Percentiles rank a stretch among this genome's conserved stretches.
phyloP scores from a whole-genome alignment of 805 yeast genomes.

The Saccharomycopsis sp. region DNA sequence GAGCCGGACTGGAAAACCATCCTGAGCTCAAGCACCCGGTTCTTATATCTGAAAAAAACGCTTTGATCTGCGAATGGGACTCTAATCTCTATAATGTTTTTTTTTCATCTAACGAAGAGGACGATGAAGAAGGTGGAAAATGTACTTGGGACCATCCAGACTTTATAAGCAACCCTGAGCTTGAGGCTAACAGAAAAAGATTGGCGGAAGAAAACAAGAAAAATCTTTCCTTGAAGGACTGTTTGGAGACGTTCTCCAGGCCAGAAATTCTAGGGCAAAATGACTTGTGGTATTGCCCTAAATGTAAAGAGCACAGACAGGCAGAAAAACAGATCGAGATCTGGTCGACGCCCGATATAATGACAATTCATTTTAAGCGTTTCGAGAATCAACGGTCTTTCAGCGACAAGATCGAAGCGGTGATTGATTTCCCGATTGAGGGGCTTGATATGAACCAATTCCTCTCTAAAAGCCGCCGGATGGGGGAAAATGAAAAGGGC shows the following conservation, averaged over 20 bases:
- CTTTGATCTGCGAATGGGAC: constrained; percentile 65
- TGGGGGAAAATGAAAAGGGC: constrained; percentile 21
- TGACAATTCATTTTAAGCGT: constrained; percentile 84
- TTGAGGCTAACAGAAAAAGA: constrained; percentile 39
- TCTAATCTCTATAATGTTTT: constrained; percentile 40
- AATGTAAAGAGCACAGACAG: constrained; percentile 80
- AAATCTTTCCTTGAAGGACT: constrained; percentile 59
- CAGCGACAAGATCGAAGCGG: constrained; percentile 82
- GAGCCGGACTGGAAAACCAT: not conserved
- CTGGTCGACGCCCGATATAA: constrained; percentile 90
- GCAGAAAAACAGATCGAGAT: constrained; percentile 87
- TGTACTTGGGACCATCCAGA: constrained; percentile 53
- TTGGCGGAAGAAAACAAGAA: constrained; percentile 27
- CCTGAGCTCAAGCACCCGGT: constrained; percentile 17
- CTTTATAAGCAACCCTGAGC: constrained; percentile 44
- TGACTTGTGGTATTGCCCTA: constrained; percentile 92
- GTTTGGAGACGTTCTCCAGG: constrained; percentile 65
- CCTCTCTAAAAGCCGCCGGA: constrained; percentile 33
- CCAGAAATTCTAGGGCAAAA: constrained; percentile 83
- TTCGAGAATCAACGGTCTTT: constrained; percentile 79
- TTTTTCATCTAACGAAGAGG: constrained; percentile 42
- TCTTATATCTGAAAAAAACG: constrained; percentile 30
- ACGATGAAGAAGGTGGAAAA: constrained; percentile 38
- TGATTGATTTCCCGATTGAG: constrained; percentile 81
- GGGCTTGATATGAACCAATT: constrained; percentile 68